phyloP scores from a whole-genome alignment of 257 asterid genomes.

The Nicotiana noctiflora region DNA sequence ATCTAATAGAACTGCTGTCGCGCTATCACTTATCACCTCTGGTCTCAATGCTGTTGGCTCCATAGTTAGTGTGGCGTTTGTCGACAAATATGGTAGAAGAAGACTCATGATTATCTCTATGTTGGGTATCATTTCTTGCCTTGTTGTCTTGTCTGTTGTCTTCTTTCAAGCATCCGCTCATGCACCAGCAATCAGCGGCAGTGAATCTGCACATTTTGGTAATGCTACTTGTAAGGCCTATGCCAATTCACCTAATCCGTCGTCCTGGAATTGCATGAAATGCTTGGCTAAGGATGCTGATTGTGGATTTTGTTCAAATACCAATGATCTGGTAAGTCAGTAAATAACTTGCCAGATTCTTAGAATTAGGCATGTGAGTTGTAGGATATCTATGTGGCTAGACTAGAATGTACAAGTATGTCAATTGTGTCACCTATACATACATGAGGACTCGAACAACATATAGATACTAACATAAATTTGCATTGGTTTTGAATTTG shows the following conservation, averaged over 20 bases:
- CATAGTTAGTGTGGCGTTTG: slow-evolving; percentile 26
- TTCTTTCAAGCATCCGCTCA: slow-evolving; percentile 14
- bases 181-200: neutral
- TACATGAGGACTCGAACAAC: neutral
- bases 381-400: neutral
- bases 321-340: neutral
- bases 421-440: neutral
- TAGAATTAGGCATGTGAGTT: neutral
- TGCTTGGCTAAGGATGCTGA: slow-evolving; percentile 11
- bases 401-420: neutral
- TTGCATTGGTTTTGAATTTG: neutral
- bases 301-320: slow-evolving; percentile 13
- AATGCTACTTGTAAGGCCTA: slow-evolving; percentile 7
- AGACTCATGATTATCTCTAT: slow-evolving; percentile 23
- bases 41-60: slow-evolving; percentile 32
- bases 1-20: slow-evolving; percentile 27
- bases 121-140: slow-evolving; percentile 27
- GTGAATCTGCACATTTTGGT: slow-evolving; percentile 12
- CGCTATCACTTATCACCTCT: slow-evolving; percentile 28
- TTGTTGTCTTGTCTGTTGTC: slow-evolving; percentile 9
- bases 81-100: slow-evolving; percentile 26
- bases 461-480: neutral
- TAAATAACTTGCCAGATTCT: neutral
- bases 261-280: slow-evolving; percentile 17
- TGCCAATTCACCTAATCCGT: neutral